These are phyloP conservation scores for Polymyxa betae DNA, from an alignment of 208 protist genomes.

Conservation along the genomic window DNA sequence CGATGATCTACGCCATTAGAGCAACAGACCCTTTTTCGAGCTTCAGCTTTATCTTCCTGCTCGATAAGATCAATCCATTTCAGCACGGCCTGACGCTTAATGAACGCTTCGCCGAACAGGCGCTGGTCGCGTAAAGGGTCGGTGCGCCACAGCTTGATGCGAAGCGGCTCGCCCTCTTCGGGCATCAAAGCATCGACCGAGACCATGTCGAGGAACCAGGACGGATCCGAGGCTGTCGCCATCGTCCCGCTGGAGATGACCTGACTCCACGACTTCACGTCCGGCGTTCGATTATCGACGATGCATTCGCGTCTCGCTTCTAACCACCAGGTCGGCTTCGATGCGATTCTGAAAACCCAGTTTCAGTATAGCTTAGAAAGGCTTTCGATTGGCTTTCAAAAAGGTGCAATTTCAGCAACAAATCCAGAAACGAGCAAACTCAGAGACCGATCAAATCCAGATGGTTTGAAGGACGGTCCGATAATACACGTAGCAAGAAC, in stretches of 20 bases:
- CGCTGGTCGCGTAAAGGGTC: neutral
- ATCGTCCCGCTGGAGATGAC: neutral
- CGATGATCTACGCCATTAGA: neutral
- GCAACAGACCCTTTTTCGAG: neutral
- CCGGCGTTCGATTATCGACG: neutral
- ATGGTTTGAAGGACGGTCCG: neutral
- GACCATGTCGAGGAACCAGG: neutral
- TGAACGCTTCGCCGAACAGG: neutral
- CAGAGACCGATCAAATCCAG: neutral
- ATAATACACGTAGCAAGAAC: neutral
- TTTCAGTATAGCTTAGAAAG: too few species aligned
- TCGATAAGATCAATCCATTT: constrained; percentile 24
- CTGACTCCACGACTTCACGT: neutral
- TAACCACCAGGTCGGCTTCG: neutral
- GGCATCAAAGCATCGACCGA: neutral
- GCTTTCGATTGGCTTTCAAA: neutral
- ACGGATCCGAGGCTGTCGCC: neutral
- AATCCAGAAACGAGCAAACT: neutral
- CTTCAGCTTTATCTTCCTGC: neutral
- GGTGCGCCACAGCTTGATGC: constrained; percentile 12
- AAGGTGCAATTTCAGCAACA: neutral
- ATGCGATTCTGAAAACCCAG: too few species aligned
- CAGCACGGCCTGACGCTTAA: neutral
- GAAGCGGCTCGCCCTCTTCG: neutral
- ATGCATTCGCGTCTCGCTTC: neutral